These are phyloP conservation scores for Pelargonium nanum DNA, from an alignment of 345 rosid genomes.

Conservation along the genomic window DNA sequence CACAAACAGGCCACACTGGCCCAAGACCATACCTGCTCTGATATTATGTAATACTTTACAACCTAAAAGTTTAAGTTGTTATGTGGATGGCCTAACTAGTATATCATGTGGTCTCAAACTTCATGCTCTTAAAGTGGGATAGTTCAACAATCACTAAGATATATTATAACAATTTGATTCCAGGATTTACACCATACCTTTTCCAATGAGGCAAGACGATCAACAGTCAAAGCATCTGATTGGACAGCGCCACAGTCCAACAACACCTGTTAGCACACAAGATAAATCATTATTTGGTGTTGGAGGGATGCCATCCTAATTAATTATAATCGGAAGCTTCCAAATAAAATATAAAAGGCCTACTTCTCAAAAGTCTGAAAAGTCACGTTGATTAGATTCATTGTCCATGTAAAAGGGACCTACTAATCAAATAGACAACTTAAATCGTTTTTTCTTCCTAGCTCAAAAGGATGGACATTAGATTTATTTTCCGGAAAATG, in stretches of 20 bases:
- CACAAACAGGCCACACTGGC: too few relatives aligned
- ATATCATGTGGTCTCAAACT: too few relatives aligned
- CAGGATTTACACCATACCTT: conserved; percentile 36
- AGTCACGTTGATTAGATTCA: background rate
- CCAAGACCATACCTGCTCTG: too few relatives aligned
- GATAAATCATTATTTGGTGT: background rate
- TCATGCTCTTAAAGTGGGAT: too few relatives aligned
- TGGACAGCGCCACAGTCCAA: conserved; percentile 98
- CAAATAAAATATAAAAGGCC: background rate
- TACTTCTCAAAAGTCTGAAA: background rate
- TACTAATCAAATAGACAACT: background rate
- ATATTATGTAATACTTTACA: too few relatives aligned
- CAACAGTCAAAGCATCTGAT: conserved; percentile 97
- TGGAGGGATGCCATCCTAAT: background rate
- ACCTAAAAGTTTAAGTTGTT: too few relatives aligned
- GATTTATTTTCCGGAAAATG: too few relatives aligned
- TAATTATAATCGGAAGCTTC: background rate
- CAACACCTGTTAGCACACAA: conserved; percentile 38
- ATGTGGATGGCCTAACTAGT: too few relatives aligned
- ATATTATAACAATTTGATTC: background rate
- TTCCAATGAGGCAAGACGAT: conserved; percentile 90
- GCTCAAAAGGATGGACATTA: background rate
- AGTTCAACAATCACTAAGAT: background rate
- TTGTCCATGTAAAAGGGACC: background rate
- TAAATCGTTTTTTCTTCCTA: background rate